Percentiles rank a stretch among this genome's conserved stretches.
These are phyloP conservation scores for Fusarium sp. DNA, from an alignment of 2,329 filamentous ascomycete genomes.

Conservation along the genomic window DNA sequence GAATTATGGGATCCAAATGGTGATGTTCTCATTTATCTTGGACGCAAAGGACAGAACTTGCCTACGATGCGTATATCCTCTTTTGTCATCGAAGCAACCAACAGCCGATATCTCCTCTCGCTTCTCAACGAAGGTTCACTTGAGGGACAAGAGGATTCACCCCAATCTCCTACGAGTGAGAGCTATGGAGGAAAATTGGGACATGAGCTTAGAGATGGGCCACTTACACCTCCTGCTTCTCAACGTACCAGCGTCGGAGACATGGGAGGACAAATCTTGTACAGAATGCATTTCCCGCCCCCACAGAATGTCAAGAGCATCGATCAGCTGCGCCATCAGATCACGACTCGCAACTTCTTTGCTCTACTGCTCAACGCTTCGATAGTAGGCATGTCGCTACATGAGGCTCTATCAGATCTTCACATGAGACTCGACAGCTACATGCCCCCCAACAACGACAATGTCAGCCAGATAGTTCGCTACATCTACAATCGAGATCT, in stretches of 20 bases:
- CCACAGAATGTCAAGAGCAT: slow-evolving; percentile 60
- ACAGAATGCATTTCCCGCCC: slow-evolving; percentile 72
- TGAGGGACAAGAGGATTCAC: slow-evolving; percentile 54
- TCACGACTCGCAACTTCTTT: slow-evolving; percentile 76
- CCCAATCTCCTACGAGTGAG: slow-evolving; percentile 55
- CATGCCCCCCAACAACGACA: slow-evolving; percentile 66
- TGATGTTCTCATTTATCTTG: slow-evolving; percentile 68
- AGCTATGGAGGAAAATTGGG: slow-evolving; percentile 52
- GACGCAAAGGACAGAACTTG: slow-evolving; percentile 58
- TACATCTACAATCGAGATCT: slow-evolving; percentile 70
- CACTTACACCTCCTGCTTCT: slow-evolving; percentile 53
- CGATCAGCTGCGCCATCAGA: slow-evolving; percentile 66
- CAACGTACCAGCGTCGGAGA: slow-evolving; percentile 52
- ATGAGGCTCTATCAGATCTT: slow-evolving; percentile 71
- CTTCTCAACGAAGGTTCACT: slow-evolving; percentile 64
- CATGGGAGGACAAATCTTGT: slow-evolving; percentile 66
- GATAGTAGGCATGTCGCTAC: slow-evolving; percentile 71
- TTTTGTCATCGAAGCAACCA: slow-evolving; percentile 67
- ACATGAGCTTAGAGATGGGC: slow-evolving; percentile 18
- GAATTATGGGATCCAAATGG: slow-evolving; percentile 71
- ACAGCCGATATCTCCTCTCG: slow-evolving; percentile 64
- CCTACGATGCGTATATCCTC: slow-evolving; percentile 68
- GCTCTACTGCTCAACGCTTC: slow-evolving; percentile 72
- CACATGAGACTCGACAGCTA: slow-evolving; percentile 69
- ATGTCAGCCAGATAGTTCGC: slow-evolving; percentile 68